Evolutionary conservation across 352 stramenopile species (phyloP).

Genomic region (Halophytophthora polymorphica): DNA sequence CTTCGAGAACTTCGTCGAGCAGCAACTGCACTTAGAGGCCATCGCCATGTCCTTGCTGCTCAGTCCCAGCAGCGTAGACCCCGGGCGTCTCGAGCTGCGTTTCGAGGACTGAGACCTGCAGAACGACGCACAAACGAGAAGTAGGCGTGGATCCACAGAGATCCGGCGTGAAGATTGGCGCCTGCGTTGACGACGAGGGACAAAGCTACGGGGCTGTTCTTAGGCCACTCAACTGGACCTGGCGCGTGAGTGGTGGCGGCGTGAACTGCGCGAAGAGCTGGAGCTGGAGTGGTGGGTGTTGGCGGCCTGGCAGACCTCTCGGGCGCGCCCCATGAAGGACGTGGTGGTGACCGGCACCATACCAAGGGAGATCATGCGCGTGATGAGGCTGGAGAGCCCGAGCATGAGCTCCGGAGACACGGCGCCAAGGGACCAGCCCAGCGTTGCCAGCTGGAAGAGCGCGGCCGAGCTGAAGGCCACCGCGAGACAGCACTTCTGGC

Average conservation of each 20-base stretch:
- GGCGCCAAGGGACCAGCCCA: constrained; percentile 37
- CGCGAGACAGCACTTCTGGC: constrained; percentile 52
- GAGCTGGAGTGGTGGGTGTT: constrained; percentile 7
- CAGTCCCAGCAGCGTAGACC: constrained; percentile 17
- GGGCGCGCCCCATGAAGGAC: constrained; percentile 46
- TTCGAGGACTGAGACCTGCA: constrained; percentile 44
- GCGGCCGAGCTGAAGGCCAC: constrained; percentile 36
- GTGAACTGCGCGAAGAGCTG: constrained; percentile 16
- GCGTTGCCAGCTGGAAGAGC: constrained; percentile 44
- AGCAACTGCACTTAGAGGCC: constrained; percentile 60
- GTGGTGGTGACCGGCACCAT: constrained; percentile 74
- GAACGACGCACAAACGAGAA: too few relatives aligned
- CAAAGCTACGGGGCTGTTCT: too few relatives aligned
- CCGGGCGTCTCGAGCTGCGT: constrained; percentile 28
- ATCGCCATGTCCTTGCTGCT: constrained; percentile 52
- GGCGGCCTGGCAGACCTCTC: constrained; percentile 31
- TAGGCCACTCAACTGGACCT: constrained; percentile 26
- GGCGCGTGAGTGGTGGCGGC: constrained; percentile 27
- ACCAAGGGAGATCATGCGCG: constrained; percentile 62
- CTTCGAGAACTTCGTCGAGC: constrained; percentile 48
- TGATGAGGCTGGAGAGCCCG: constrained; percentile 64
- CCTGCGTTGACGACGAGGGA: too few relatives aligned
- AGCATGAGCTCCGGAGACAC: constrained; percentile 50
- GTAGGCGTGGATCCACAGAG: too few relatives aligned
- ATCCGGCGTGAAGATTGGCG: too few relatives aligned